Evolutionary conservation across 192 early-diverging fungal species (phyloP).

Genomic region (Lobosporangium transversale): DNA sequence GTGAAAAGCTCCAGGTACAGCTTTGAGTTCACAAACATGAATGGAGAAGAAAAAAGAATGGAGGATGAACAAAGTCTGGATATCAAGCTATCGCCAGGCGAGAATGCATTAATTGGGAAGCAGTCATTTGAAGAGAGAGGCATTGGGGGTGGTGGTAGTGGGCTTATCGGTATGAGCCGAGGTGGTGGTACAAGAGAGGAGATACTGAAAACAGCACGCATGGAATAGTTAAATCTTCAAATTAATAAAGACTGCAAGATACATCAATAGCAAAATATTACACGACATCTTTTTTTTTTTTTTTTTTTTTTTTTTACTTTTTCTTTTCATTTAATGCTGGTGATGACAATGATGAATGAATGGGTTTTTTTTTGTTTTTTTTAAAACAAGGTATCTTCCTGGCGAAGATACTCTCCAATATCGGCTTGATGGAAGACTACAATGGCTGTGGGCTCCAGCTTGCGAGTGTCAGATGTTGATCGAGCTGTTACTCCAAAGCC

Average conservation of each 20-base stretch:
- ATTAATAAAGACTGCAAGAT: too few species aligned
- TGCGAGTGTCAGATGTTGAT: slow-evolving; percentile 91
- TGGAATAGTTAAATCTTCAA: too few species aligned
- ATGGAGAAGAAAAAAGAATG: too few species aligned
- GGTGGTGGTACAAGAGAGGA: neutral
- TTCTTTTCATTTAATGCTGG: too few species aligned
- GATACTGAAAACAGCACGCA: slow-evolving; percentile 15
- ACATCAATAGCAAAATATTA: too few species aligned
- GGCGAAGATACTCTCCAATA: slow-evolving; percentile 95
- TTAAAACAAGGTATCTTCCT: slow-evolving; percentile 80
- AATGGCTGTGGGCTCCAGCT: slow-evolving; percentile 94
- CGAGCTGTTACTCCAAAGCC: slow-evolving; percentile 97
- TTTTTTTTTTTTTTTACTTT: too few species aligned
- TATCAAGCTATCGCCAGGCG: neutral
- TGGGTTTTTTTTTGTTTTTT: slow-evolving; percentile 2
- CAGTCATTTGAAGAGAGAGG: neutral
- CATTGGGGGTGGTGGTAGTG: neutral
- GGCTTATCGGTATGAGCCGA: neutral
- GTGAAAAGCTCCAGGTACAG: slow-evolving; percentile 23
- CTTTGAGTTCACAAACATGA: slow-evolving; percentile 13
- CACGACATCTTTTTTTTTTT: too few species aligned
- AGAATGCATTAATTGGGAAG: slow-evolving; percentile 11
- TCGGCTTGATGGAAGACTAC: slow-evolving; percentile 97
- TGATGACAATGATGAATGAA: neutral
- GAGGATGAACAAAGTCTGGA: neutral